A percentile compares a stretch with the other conserved stretches of the same genome.
Conservation (phyloP, 140 eudicot species). For the Stevia rebaudiana region DNA sequence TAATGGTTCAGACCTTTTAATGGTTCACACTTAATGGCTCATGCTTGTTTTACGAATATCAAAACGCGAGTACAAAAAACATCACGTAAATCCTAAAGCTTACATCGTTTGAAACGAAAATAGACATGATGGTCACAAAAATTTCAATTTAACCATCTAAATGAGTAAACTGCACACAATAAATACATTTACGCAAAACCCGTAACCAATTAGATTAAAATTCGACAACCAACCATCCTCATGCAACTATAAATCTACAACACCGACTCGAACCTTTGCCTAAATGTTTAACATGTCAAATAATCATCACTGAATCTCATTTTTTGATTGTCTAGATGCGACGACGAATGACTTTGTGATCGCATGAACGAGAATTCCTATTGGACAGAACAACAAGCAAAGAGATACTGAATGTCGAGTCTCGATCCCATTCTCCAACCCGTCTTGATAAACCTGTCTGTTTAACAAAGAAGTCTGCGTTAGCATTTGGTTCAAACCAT, state of each 20-base stretch:
- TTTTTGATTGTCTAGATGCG: conserved; percentile 27
- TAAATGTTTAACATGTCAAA: not conserved
- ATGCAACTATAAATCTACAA: no score
- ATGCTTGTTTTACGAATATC: no score
- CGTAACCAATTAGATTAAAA: not conserved
- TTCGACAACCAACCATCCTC: no score
- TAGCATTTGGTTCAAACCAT: not conserved
- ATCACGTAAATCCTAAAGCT: no score
- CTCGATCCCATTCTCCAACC: conserved; percentile 68
- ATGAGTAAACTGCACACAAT: no score
- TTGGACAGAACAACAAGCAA: conserved; percentile 80
- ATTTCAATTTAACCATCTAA: no score
- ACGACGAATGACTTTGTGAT: conserved; percentile 62
- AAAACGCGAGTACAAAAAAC: no score
- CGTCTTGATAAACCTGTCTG: conserved; percentile 88
- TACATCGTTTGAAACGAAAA: no score
- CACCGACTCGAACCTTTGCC: conserved; percentile 4
- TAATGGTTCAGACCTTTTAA: no score
- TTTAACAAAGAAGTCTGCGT: not conserved
- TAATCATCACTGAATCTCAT: conserved; percentile 28
- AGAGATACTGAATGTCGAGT: conserved; percentile 90
- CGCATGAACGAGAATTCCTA: conserved; percentile 66
- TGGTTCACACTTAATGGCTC: no score
- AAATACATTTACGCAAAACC: not conserved
- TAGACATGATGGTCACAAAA: no score